These are phyloP conservation scores for Kwoniella sp. DNA, from an alignment of 768 basidiomycete species.

Conservation along the genomic window DNA sequence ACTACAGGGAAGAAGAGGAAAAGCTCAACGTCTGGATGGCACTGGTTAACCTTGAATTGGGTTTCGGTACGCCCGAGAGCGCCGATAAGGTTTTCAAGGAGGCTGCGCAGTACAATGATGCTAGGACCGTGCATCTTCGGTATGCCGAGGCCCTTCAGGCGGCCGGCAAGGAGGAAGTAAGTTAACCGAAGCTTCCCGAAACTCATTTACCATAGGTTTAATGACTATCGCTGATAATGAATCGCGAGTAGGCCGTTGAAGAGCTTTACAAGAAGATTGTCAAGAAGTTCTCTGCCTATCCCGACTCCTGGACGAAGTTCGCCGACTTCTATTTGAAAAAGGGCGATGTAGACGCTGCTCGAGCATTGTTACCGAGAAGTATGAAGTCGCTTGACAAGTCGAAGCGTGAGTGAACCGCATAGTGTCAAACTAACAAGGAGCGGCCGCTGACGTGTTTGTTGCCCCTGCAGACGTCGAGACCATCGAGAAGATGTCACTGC, in stretches of 20 bases:
- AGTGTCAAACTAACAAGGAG: too few species aligned
- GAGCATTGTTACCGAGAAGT: slow-evolving; percentile 81
- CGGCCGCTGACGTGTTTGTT: too few species aligned
- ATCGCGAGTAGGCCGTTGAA: slow-evolving; percentile 72
- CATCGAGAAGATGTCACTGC: slow-evolving; percentile 88
- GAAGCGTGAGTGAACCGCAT: slow-evolving; percentile 69
- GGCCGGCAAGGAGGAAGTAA: slow-evolving; percentile 76
- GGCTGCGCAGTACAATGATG: slow-evolving; percentile 84
- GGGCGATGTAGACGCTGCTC: slow-evolving; percentile 74
- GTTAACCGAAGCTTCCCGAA: slow-evolving; percentile 23
- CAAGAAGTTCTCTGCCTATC: slow-evolving; percentile 93
- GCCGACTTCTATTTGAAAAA: slow-evolving; percentile 75
- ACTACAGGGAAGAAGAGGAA: slow-evolving; percentile 93
- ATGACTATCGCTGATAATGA: background rate
- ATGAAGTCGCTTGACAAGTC: slow-evolving; percentile 88
- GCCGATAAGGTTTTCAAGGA: slow-evolving; percentile 84
- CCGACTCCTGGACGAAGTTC: slow-evolving; percentile 89
- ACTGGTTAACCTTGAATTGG: slow-evolving; percentile 87
- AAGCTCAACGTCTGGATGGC: slow-evolving; percentile 98
- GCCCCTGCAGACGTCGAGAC: slow-evolving; percentile 80
- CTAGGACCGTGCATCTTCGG: slow-evolving; percentile 83
- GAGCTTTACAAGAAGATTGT: slow-evolving; percentile 82
- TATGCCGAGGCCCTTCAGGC: slow-evolving; percentile 82
- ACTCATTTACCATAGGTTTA: background rate
- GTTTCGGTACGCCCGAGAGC: slow-evolving; percentile 81